phyloP scores from a whole-genome alignment of 805 yeast species.

The Barnettozyma californica region DNA sequence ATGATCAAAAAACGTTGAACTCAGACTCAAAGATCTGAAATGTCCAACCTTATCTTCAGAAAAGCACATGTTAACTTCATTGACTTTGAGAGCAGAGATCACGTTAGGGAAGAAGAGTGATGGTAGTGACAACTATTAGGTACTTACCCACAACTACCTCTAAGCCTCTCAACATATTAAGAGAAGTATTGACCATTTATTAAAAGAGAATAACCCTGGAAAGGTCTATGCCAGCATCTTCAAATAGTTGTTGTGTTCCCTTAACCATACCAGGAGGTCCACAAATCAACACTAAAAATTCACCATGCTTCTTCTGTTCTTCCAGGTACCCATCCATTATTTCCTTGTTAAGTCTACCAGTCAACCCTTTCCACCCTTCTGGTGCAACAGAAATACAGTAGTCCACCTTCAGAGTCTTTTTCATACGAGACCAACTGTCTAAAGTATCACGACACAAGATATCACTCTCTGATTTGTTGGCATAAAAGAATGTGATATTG shows the following conservation, averaged over 20 bases:
- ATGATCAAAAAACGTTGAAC: no score
- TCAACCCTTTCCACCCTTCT: constrained; percentile 45
- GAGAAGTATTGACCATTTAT: no score
- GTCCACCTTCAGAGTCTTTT: constrained; percentile 54
- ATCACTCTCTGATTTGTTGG: constrained; percentile 68
- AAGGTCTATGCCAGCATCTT: constrained; percentile 43
- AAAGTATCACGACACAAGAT: constrained; percentile 62
- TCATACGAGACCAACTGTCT: constrained; percentile 52
- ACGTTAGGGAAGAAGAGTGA: no score
- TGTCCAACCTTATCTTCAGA: no score
- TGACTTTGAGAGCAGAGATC: no score
- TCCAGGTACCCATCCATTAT: constrained; percentile 49
- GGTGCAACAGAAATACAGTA: constrained; percentile 52
- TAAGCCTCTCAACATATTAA: no score
- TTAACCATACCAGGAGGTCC: constrained; percentile 71
- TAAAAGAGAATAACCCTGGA: constrained; percentile 20
- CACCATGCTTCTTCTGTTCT: constrained; percentile 35
- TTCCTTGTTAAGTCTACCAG: constrained; percentile 52
- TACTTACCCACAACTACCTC: no score
- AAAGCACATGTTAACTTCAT: no score
- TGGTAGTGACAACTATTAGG: no score
- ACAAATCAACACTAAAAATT: constrained; percentile 53
- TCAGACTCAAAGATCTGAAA: no score
- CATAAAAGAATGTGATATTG: constrained; percentile 53
- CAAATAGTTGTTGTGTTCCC: constrained; percentile 40